phyloP scores from a whole-genome alignment of 495 filamentous ascomycete species.

The Copromyces sp. region DNA sequence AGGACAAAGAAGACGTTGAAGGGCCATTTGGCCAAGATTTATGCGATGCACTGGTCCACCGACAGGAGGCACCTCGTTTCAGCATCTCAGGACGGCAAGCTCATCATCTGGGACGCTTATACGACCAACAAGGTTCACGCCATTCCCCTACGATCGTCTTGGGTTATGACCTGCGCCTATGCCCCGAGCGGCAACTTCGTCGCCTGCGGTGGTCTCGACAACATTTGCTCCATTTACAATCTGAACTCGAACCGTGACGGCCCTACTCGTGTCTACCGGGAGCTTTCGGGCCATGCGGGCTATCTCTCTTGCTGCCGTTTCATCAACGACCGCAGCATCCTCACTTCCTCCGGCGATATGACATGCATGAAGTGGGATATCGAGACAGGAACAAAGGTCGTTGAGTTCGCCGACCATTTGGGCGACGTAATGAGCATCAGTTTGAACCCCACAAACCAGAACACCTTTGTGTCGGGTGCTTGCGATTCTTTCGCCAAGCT shows the following conservation, averaged over 20 bases:
- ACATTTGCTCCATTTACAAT: constrained; percentile 99
- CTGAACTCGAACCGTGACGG: constrained; percentile 87
- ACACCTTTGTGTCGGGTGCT: constrained; percentile 95
- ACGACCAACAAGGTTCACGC: constrained; percentile 99
- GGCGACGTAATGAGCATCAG: constrained; percentile 99
- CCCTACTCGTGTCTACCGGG: constrained; percentile 89
- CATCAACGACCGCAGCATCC: constrained; percentile 95
- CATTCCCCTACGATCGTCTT: constrained; percentile 95
- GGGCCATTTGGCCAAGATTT: constrained; percentile 97
- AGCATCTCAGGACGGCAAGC: constrained; percentile 96
- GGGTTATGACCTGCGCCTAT: constrained; percentile 99
- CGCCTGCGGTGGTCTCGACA: constrained; percentile 95
- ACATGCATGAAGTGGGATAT: constrained; percentile 99
- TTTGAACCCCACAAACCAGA: constrained; percentile 98
- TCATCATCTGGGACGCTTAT: constrained; percentile 99
- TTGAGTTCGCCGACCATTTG: constrained; percentile 96
- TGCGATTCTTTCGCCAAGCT: constrained; percentile 98
- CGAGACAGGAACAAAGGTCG: constrained; percentile 92
- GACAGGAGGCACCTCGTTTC: constrained; percentile 96
- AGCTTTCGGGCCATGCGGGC: constrained; percentile 92
- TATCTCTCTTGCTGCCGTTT: constrained; percentile 98
- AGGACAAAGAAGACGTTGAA: constrained; percentile 90
- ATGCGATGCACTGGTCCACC: constrained; percentile 99
- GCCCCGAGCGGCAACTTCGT: constrained; percentile 97
- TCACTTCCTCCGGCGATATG: constrained; percentile 98